A percentile compares a stretch with the other conserved stretches of the same genome.
Conservation (phyloP, 2,329 filamentous ascomycete species). For the Apiospora malaysiana region DNA sequence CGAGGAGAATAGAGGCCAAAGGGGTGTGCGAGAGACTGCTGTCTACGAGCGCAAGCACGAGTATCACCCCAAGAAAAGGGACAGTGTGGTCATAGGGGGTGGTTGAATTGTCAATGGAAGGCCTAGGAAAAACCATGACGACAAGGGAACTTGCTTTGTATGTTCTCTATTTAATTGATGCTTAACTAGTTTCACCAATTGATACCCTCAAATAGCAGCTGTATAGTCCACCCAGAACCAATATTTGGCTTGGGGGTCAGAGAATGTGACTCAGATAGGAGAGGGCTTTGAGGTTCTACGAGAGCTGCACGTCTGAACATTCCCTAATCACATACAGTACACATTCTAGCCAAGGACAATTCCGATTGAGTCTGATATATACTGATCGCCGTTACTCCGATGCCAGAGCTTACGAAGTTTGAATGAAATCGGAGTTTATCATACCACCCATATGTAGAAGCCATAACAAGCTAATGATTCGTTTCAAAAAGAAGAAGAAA, state of each 20-base stretch:
- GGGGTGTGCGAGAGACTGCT: conserved; percentile 1
- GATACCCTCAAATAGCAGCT: not conserved
- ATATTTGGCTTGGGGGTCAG: not conserved
- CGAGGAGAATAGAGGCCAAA: conserved; percentile 26
- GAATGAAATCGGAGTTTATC: not conserved
- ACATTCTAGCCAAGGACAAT: not conserved
- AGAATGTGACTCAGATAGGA: not conserved
- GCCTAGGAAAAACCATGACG: not conserved
- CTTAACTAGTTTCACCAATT: no score
- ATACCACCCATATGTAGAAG: not conserved
- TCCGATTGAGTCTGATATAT: not conserved
- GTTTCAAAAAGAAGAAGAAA: not conserved
- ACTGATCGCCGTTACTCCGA: not conserved
- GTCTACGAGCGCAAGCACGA: not conserved
- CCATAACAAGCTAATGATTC: not conserved
- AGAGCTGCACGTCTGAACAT: not conserved
- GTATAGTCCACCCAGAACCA: not conserved
- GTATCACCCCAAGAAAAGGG: not conserved
- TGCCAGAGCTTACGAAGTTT: not conserved
- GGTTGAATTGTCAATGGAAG: not conserved
- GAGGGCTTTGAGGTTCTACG: not conserved
- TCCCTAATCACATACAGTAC: not conserved
- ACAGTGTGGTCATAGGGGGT: not conserved
- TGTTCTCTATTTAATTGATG: not conserved
- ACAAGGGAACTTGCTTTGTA: not conserved